phyloP scores from a whole-genome alignment of 805 yeast genomes.

The Metschnikowia amazonensis region DNA sequence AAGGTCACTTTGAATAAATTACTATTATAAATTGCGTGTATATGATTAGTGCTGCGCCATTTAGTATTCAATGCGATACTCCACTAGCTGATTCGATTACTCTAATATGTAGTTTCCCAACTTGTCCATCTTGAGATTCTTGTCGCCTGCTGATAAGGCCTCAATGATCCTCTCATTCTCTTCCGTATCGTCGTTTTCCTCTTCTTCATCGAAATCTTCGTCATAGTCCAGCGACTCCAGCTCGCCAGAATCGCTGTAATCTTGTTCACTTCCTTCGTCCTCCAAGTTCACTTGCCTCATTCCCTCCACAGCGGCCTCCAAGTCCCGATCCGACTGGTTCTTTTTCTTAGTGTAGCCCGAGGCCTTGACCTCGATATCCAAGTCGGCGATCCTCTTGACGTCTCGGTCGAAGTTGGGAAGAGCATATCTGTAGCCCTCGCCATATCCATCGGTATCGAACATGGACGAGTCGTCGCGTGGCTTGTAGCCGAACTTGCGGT shows the following conservation, averaged over 20 bases:
- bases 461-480: slow-evolving; percentile 66
- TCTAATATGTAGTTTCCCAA: slow-evolving; percentile 77
- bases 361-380: slow-evolving; percentile 88
- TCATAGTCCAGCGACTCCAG: slow-evolving; percentile 23
- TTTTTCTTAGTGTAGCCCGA: slow-evolving; percentile 65
- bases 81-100: no score
- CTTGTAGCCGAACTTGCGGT: slow-evolving; percentile 66
- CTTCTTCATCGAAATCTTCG: slow-evolving; percentile 32
- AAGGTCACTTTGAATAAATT: slow-evolving; percentile 11
- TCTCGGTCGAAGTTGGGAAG: slow-evolving; percentile 81
- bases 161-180: slow-evolving; percentile 59
- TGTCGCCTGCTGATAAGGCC: slow-evolving; percentile 62
- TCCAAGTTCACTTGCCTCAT: slow-evolving; percentile 49
- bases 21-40: neutral
- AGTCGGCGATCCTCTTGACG: slow-evolving; percentile 58
- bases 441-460: slow-evolving; percentile 76
- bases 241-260: slow-evolving; percentile 37
- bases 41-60: no score
- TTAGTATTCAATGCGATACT: no score
- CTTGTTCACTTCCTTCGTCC: slow-evolving; percentile 34
- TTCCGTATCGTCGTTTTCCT: slow-evolving; percentile 25
- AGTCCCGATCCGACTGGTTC: slow-evolving; percentile 48
- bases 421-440: slow-evolving; percentile 71
- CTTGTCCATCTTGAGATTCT: slow-evolving; percentile 73
- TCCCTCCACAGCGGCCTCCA: slow-evolving; percentile 70